phyloP scores from a whole-genome alignment of 805 yeast species.

The Hanseniaspora nectarophila region DNA sequence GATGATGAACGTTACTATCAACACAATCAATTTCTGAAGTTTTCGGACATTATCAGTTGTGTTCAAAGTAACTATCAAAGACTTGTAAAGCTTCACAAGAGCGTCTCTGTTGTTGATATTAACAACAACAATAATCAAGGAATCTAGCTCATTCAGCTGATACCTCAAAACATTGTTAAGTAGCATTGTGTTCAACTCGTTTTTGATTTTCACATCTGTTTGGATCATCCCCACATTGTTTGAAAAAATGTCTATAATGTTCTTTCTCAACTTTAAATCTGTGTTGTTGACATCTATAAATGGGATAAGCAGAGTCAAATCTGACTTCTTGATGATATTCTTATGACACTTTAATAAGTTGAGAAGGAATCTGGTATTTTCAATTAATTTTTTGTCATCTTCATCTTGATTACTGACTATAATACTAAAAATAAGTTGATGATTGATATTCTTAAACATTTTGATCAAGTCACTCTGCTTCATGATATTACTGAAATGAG shows the following conservation, averaged over 20 bases:
- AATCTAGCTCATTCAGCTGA: neutral
- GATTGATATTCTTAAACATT: neutral
- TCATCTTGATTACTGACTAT: neutral
- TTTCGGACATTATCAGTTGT: neutral
- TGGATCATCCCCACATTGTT: neutral
- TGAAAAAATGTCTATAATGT: constrained; percentile 36
- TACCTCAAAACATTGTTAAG: neutral
- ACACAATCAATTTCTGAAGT: neutral
- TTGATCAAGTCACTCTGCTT: neutral
- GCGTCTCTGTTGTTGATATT: neutral
- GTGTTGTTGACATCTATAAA: constrained; percentile 39
- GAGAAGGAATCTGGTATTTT: neutral
- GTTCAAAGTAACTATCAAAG: neutral
- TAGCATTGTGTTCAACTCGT: neutral
- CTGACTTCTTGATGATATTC: constrained; percentile 50
- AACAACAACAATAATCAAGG: neutral
- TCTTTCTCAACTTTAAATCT: constrained; percentile 26
- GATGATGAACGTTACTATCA: neutral
- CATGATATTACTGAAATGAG: neutral
- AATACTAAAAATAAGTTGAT: neutral
- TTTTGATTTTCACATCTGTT: neutral
- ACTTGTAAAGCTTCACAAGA: neutral
- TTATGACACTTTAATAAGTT: constrained; percentile 19
- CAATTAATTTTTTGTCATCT: neutral
- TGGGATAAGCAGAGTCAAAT: constrained; percentile 53